Conservation (phyloP, 2,329 filamentous ascomycete genomes). For the Fusarium euwallaceae region DNA sequence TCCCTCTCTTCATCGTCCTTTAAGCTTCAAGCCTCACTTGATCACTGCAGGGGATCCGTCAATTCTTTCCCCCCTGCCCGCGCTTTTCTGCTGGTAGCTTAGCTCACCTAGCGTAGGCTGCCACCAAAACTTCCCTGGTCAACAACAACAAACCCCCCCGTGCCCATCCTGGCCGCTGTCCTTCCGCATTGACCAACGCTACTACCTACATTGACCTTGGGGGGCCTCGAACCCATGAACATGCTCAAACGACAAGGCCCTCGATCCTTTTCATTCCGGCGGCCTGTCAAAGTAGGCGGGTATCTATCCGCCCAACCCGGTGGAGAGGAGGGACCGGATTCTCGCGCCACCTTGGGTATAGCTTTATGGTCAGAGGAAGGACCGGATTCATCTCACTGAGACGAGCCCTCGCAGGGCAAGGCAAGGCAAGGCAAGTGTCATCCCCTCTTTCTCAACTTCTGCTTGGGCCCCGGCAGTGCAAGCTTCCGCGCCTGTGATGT, state of each 20-base stretch:
- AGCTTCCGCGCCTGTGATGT: conserved; percentile 4
- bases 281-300: conserved; percentile 40
- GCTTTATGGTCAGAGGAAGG: conserved; percentile 31
- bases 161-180: conserved; percentile 17
- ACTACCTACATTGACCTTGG: background rate
- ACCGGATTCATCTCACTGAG: conserved; percentile 30
- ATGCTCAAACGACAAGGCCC: conserved; percentile 6
- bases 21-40: conserved; percentile 16
- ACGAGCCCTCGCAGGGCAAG: conserved; percentile 20
- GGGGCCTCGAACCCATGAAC: conserved; percentile 8
- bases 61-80: conserved; percentile 9
- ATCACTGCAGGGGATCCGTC: conserved; percentile 3
- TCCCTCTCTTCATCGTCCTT: background rate
- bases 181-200: conserved; percentile 21
- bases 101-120: background rate
- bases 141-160: conserved; percentile 1
- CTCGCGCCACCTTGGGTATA: conserved; percentile 38
- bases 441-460: background rate
- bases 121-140: conserved; percentile 12
- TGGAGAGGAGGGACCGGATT: conserved; percentile 21
- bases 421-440: conserved; percentile 16
- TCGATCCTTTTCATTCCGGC: conserved; percentile 15
- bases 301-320: conserved; percentile 38
- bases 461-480: conserved; percentile 15
- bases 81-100: conserved; percentile 5